Evolutionary conservation across 1,284 basidiomycete genomes (phyloP), one percentile per base, ranked within the genome.

Genomic region (Spongiforma sp.): DNA sequence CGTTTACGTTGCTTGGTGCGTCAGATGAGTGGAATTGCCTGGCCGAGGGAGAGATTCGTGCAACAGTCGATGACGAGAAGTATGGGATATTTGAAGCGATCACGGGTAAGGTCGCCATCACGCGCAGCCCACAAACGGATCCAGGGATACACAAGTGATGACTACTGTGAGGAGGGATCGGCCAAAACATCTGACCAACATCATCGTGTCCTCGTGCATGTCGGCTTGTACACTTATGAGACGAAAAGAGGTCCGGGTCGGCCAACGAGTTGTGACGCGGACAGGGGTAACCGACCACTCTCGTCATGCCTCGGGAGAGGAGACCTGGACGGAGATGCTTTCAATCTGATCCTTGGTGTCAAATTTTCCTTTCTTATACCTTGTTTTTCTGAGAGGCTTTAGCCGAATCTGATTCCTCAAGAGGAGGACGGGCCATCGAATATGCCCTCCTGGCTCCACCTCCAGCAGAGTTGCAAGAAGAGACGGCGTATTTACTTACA

Each of bases 51-150:
- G 81, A 85, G 64, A 79, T 83, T 43, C 84, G 77, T 59, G 81
- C 81, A 11, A 77, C 79, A 10, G 72, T 82, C 1, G 54, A 67
- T 12, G 80, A 83, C 58, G 73, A 77, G 32, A 75, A 73, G 53
- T 74, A 37, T 0, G 63, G 64, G 30, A 0, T 73, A 26, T 68
- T 72, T 36, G 1, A 70, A 28, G 73, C 72, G 54, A 73, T 85
- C 33, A 70, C 76, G 4, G 84, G 84, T 6, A 63, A 64, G 2
- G 75, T 85, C 1, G 72, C 80, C n/a, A 79, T 86, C 59, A 81
- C 84, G 19, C 76, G 84, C 2, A 82, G 81, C n/a, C 84, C 84
- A 3, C 80, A 83, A 48, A 80, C 84, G 54, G 84, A 85, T 62
- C 83, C 82, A 5, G 84, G 84, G 0, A 86, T 65, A 72, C 84